Evolutionary conservation across 2,329 filamentous ascomycete genomes (phyloP).

Genomic region (Chaetothyriales sp.): DNA sequence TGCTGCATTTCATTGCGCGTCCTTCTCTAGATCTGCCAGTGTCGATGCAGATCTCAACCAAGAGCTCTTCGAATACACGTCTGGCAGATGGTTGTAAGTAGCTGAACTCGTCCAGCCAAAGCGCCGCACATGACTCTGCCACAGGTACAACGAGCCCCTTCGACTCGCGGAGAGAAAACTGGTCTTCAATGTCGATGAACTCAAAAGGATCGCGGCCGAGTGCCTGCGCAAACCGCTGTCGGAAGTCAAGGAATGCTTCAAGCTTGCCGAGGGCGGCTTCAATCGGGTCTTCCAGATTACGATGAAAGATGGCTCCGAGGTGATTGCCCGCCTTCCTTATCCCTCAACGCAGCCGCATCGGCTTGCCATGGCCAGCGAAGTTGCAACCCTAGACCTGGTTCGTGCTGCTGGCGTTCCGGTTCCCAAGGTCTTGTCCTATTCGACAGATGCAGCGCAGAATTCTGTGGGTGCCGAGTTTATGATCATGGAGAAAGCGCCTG

Average conservation of each 20-base stretch:
- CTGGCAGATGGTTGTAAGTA: not conserved
- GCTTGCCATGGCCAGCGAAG: constrained; percentile 23
- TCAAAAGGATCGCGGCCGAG: constrained; percentile 10
- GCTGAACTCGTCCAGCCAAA: not conserved
- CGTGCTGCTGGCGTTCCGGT: constrained; percentile 21
- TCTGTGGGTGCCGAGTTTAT: constrained; percentile 26
- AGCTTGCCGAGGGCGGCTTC: constrained; percentile 25
- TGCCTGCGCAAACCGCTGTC: constrained; percentile 5
- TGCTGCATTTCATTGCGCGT: not conserved
- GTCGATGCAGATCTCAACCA: too few species aligned
- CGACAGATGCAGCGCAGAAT: constrained; percentile 20
- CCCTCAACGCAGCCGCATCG: constrained; percentile 18
- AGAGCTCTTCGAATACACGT: not conserved
- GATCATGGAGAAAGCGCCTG: constrained; percentile 25
- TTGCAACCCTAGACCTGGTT: constrained; percentile 23
- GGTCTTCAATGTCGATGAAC: constrained; percentile 14
- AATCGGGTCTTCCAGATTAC: constrained; percentile 22
- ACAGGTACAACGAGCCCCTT: constrained; percentile 1
- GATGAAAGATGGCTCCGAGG: constrained; percentile 18
- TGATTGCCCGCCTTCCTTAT: constrained; percentile 24
- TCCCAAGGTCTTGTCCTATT: constrained; percentile 24
- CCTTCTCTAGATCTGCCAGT: not conserved
- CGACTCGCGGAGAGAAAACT: not conserved
- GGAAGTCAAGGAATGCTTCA: constrained; percentile 16
- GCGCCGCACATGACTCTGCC: not conserved